These are phyloP conservation scores for Arthrobotrys musiformis DNA, from an alignment of 2,329 filamentous ascomycete genomes.

Conservation along the genomic window DNA sequence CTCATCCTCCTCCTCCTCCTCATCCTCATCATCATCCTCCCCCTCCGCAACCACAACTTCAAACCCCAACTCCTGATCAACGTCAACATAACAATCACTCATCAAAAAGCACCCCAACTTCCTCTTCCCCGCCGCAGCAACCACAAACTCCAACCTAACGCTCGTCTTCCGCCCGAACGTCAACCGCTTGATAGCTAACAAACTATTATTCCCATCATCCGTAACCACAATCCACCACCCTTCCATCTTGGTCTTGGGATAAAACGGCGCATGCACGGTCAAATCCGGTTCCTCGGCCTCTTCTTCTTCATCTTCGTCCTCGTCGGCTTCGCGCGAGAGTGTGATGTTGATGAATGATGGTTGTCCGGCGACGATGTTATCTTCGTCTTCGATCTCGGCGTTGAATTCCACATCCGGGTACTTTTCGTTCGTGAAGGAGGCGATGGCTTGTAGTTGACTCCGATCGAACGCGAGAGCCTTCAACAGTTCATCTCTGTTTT, in stretches of 20 bases:
- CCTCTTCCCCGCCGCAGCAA: conserved; percentile 84
- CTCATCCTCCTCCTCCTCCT: conserved; percentile 74
- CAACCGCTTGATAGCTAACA: conserved; percentile 93
- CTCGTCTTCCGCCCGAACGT: conserved; percentile 83
- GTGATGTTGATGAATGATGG: conserved; percentile 84
- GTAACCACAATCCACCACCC: conserved; percentile 99
- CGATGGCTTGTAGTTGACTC: conserved; percentile 85
- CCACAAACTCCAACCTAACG: conserved; percentile 85
- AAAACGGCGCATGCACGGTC: conserved; percentile 94
- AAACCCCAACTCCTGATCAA: conserved; percentile 94
- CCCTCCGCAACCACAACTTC: conserved; percentile 86
- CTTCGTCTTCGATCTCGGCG: conserved; percentile 83
- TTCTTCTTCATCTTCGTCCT: conserved; percentile 67
- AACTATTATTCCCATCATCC: conserved; percentile 85
- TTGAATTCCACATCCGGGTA: conserved; percentile 95
- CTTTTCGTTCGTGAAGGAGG: conserved; percentile 92
- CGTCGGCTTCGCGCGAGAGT: conserved; percentile 83
- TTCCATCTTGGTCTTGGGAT: conserved; percentile 89
- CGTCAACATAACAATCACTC: conserved; percentile 95
- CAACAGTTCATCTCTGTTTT: conserved; percentile 80
- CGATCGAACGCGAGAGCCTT: conserved; percentile 82
- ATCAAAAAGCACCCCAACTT: conserved; percentile 92
- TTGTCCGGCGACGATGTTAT: conserved; percentile 80
- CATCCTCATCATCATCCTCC: conserved; percentile 92
- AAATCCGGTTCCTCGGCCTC: conserved; percentile 79